phyloP scores from a whole-genome alignment of 2,329 filamentous ascomycete species.

The Fusarium drepaniforme region DNA sequence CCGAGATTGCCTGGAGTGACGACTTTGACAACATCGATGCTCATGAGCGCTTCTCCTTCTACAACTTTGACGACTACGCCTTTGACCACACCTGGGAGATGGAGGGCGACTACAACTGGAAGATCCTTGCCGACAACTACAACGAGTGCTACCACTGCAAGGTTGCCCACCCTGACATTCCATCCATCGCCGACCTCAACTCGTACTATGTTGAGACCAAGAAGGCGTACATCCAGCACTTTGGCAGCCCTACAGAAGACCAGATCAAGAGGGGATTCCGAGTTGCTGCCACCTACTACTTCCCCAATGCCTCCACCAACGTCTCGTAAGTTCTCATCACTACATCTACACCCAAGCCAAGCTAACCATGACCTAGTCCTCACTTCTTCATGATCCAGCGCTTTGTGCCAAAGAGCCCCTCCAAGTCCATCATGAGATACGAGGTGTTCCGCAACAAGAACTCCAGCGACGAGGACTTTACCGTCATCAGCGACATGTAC shows the following conservation, averaged over 20 bases:
- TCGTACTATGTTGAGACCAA: constrained; percentile 65
- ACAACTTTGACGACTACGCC: constrained; percentile 64
- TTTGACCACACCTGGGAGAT: constrained; percentile 71
- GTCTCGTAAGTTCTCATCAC: constrained; percentile 56
- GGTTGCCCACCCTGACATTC: constrained; percentile 69
- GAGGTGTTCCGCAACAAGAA: constrained; percentile 73
- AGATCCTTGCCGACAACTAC: constrained; percentile 72
- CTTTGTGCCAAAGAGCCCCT: constrained; percentile 67
- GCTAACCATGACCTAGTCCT: constrained; percentile 51
- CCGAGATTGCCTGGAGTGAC: constrained; percentile 63
- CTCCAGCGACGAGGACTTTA: constrained; percentile 69
- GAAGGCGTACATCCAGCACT: constrained; percentile 63
- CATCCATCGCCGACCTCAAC: constrained; percentile 67
- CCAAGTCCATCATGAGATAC: constrained; percentile 68
- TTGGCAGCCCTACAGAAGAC: constrained; percentile 59
- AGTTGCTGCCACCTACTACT: constrained; percentile 62
- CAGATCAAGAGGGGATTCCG: constrained; percentile 61
- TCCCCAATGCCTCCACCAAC: constrained; percentile 64
- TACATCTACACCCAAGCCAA: background rate
- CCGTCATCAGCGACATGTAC: constrained; percentile 69
- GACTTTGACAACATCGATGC: constrained; percentile 62
- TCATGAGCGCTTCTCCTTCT: constrained; percentile 58
- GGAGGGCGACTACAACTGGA: constrained; percentile 71
- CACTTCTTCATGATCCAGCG: constrained; percentile 75
- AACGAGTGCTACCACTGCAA: constrained; percentile 76